Percentiles rank a stretch among this genome's conserved stretches.
Evolutionary conservation across 2,329 filamentous ascomycete genomes (phyloP).

Genomic region (Septoria linicola): DNA sequence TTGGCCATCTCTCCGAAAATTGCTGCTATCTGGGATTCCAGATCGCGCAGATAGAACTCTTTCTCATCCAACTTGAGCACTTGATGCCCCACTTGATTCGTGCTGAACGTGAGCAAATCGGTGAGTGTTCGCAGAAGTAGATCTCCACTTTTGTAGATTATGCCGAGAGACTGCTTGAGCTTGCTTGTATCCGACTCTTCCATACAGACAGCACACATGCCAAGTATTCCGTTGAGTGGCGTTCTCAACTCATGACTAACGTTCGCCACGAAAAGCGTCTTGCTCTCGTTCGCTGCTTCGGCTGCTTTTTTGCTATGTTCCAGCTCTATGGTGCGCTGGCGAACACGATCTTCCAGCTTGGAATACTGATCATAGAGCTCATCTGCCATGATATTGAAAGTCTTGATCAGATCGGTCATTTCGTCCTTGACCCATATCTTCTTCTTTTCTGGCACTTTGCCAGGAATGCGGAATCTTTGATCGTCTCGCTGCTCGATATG

Average conservation of each 20-base stretch:
- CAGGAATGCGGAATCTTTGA: constrained; percentile 74
- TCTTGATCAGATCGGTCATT: constrained; percentile 74
- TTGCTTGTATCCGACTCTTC: constrained; percentile 76
- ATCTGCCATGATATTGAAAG: constrained; percentile 92
- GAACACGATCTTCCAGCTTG: constrained; percentile 78
- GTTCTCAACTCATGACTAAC: constrained; percentile 76
- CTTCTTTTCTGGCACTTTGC: constrained; percentile 68
- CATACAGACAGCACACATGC: constrained; percentile 92
- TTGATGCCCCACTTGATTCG: constrained; percentile 88
- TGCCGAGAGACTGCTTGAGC: constrained; percentile 79
- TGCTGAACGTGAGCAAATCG: constrained; percentile 87
- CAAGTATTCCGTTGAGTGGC: constrained; percentile 90
- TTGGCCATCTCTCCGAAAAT: constrained; percentile 89
- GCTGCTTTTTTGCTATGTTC: constrained; percentile 89
- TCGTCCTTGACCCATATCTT: constrained; percentile 80
- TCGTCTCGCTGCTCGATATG: constrained; percentile 40
- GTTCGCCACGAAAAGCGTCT: constrained; percentile 44
- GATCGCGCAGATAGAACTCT: constrained; percentile 78
- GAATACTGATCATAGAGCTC: constrained; percentile 85
- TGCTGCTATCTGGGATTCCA: constrained; percentile 75
- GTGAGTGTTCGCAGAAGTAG: constrained; percentile 81
- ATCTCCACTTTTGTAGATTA: constrained; percentile 86
- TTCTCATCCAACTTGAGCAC: constrained; percentile 72
- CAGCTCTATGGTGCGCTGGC: constrained; percentile 76
- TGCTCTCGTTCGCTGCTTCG: constrained; percentile 93